These are phyloP conservation scores for Curvularia spicifera DNA, from an alignment of 2,329 filamentous ascomycete species.

Conservation along the genomic window DNA sequence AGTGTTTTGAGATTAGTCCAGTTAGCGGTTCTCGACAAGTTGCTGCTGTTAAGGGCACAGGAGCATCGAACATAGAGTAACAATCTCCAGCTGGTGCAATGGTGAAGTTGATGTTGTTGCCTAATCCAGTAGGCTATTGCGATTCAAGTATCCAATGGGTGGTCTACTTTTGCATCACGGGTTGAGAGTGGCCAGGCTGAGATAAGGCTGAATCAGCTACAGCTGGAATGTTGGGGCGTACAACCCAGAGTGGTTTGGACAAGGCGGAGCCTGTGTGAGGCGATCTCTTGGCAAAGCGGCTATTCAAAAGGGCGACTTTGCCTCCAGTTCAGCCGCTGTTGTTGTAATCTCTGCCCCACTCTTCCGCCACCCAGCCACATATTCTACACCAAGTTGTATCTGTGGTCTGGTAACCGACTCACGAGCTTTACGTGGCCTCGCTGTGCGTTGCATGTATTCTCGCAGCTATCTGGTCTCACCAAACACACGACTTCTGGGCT, in stretches of 20 bases:
- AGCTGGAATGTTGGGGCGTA: neutral
- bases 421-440: neutral
- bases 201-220: neutral
- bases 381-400: neutral
- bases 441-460: neutral
- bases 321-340: too few species aligned
- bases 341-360: neutral
- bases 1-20: neutral
- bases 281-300: neutral
- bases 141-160: too few species aligned
- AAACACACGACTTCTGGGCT: neutral
- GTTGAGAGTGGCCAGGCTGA: neutral
- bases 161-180: too few species aligned
- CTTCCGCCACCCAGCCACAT: neutral
- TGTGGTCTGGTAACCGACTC: neutral
- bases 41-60: neutral
- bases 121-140: too few species aligned
- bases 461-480: too few species aligned
- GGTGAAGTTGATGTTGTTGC: too few species aligned
- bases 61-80: neutral
- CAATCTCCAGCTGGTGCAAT: neutral
- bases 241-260: neutral
- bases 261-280: too few species aligned
- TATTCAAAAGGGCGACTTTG: neutral
- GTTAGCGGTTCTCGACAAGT: neutral